Base-by-base conservation (phyloP, 768 basidiomycete species). In the Paxillus rubicundulus region DNA sequence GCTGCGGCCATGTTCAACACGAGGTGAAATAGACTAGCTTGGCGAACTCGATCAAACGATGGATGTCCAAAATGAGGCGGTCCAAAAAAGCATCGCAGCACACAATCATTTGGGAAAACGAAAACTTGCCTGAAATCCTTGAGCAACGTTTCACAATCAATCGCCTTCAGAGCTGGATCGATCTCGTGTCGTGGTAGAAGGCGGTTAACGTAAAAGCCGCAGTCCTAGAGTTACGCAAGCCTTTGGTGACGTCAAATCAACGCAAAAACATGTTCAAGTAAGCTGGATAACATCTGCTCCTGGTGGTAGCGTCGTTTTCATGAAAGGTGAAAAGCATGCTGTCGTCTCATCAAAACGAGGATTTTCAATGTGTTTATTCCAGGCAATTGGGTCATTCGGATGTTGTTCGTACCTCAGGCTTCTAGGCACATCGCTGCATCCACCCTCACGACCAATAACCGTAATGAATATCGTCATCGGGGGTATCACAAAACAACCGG, bases 331-430 rank as follows among this genome's bases (percentile, higher is more conserved):
- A 37, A 38, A n/a, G 45, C 40, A 45, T 30, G 46, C 27, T 43
- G 41, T 43, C 24, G 45, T 46, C 41, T 57, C 59, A 61, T 65
- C 46, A 64, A 64, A 64, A 64, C 53, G 57, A 54, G 60, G 51
- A 47, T 27, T 33, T 43, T 44, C 17, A 49, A 45, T 47, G 59
- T 45, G 43, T 53, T 43, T 21, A 51, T 51, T 47, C 42, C 44
- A 44, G 49, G 59, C 50, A 57, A 43, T 55, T 37, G 44, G 46
- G 45, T 47, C 54, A 53, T 52, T 45, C 16, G 49, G 55, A 30
- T 34, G 45, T 45, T 40, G 50, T 42, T 52, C 55, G 47, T 54
- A 48, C 37, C 55, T 46, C 44, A 50, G 39, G 55, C 52, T 30
- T 34, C 32, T 42, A 59, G 49, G 51, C 49, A 65, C 43, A 59